phyloP scores from a whole-genome alignment of 2,329 filamentous ascomycete species.

The Mycosphaerella sp. region DNA sequence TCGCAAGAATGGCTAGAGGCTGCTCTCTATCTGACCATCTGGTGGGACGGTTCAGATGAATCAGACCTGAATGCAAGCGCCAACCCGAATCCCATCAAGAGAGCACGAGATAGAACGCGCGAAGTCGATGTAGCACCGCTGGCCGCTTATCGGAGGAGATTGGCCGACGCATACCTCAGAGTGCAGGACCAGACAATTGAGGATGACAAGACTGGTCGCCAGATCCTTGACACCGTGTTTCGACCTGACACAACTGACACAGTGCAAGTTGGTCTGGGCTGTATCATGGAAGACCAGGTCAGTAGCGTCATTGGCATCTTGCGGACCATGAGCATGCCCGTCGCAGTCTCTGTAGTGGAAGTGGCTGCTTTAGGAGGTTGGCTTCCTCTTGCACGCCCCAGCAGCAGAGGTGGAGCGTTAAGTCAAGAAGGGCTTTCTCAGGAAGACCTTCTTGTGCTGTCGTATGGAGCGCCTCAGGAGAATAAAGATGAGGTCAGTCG shows the following conservation, averaged over 20 bases:
- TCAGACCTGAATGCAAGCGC: constrained; percentile 39
- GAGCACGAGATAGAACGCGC: constrained; percentile 34
- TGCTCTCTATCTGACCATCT: constrained; percentile 71
- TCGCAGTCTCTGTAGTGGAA: constrained; percentile 74
- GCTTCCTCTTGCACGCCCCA: constrained; percentile 56
- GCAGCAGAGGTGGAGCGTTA: constrained; percentile 47
- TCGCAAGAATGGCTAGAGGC: constrained; percentile 92
- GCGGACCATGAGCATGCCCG: constrained; percentile 69
- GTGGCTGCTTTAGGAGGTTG: constrained; percentile 77
- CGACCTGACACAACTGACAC: constrained; percentile 68
- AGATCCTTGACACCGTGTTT: constrained; percentile 44
- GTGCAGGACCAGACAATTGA: constrained; percentile 46
- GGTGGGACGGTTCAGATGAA: constrained; percentile 82
- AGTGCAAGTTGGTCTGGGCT: constrained; percentile 75
- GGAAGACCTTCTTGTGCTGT: constrained; percentile 79
- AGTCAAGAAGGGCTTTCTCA: constrained; percentile 60
- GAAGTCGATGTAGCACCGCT: constrained; percentile 49
- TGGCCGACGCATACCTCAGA: constrained; percentile 62
- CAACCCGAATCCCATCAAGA: constrained; percentile 37
- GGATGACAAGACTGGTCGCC: constrained; percentile 44
- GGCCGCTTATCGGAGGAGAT: constrained; percentile 65
- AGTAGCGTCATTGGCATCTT: constrained; percentile 69
- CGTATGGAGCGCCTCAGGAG: constrained; percentile 55
- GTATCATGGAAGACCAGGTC: constrained; percentile 73
- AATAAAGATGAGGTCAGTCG: constrained; percentile 64